Percentiles rank a stretch among this genome's conserved stretches.
phyloP scores from a whole-genome alignment of 345 rosid species.

The Firmiana major region DNA sequence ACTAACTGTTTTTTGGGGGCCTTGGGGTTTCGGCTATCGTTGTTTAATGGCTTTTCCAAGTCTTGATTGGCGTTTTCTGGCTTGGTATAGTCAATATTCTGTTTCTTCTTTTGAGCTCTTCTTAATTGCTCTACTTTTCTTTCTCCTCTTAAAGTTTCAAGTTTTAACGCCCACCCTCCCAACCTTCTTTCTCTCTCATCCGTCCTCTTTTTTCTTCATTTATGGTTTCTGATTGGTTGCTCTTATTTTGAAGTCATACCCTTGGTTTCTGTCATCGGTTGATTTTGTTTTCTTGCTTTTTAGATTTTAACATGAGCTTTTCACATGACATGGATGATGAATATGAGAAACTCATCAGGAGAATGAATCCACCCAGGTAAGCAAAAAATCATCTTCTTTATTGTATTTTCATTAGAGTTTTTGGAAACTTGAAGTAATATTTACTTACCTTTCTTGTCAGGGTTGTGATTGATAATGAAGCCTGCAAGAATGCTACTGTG shows the following conservation, averaged over 20 bases:
- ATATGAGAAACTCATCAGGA: conserved; percentile 75
- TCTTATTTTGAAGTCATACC: background rate
- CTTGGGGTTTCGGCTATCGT: background rate
- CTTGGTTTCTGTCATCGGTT: background rate
- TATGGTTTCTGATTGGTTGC: conserved; percentile 12
- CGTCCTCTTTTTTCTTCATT: background rate
- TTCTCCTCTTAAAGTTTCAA: background rate
- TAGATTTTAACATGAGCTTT: conserved; percentile 66
- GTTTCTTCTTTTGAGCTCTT: background rate
- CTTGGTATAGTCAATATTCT: conserved; percentile 6
- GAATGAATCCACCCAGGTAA: conserved; percentile 95
- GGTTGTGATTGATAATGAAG: conserved; percentile 92
- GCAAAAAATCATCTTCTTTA: conserved; percentile 8
- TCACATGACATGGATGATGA: conserved; percentile 77
- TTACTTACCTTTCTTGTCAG: conserved; percentile 28
- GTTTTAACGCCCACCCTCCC: background rate
- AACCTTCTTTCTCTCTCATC: background rate
- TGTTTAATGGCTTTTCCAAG: background rate
- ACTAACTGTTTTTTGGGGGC: background rate
- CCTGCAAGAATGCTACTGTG: conserved; percentile 86
- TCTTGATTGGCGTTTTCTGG: conserved; percentile 1
- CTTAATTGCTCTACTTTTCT: background rate
- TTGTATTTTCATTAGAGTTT: background rate
- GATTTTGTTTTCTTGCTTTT: background rate
- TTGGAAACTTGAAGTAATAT: background rate